phyloP scores from a whole-genome alignment of 345 rosid genomes.

The Citrus australasica region DNA sequence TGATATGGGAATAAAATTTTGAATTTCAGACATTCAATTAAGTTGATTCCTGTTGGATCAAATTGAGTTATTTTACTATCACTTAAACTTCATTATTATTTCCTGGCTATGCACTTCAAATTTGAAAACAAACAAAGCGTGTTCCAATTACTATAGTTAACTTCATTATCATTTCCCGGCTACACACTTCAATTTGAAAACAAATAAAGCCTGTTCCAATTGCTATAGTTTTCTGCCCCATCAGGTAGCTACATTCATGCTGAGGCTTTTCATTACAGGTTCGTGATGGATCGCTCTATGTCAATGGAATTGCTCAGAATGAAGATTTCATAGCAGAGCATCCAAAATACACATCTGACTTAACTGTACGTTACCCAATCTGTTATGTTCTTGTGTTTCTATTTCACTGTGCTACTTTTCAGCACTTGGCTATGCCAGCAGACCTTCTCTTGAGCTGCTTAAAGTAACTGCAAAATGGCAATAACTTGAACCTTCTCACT shows the following conservation, averaged over 20 bases:
- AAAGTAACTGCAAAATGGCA: background rate
- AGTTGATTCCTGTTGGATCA: background rate
- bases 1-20: background rate
- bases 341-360: conserved; percentile 32
- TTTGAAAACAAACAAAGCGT: background rate
- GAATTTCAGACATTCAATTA: background rate
- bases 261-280: conserved; percentile 24
- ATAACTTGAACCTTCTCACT: conserved; percentile 1
- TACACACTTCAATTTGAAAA: background rate
- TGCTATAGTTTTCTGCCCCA: background rate
- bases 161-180: too few species aligned
- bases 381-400: background rate
- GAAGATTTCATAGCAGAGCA: conserved; percentile 33
- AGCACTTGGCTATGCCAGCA: background rate
- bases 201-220: background rate
- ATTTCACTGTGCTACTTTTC: background rate
- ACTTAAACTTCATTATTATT: background rate
- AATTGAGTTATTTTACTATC: background rate
- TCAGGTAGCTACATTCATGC: background rate
- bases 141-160: background rate
- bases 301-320: conserved; percentile 37
- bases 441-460: background rate
- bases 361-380: conserved; percentile 24
- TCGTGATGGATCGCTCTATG: conserved; percentile 31
- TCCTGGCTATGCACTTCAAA: too few species aligned